These are phyloP conservation scores for Dimargaris verticillata DNA, from an alignment of 192 early-diverging fungal genomes.

Conservation along the genomic window DNA sequence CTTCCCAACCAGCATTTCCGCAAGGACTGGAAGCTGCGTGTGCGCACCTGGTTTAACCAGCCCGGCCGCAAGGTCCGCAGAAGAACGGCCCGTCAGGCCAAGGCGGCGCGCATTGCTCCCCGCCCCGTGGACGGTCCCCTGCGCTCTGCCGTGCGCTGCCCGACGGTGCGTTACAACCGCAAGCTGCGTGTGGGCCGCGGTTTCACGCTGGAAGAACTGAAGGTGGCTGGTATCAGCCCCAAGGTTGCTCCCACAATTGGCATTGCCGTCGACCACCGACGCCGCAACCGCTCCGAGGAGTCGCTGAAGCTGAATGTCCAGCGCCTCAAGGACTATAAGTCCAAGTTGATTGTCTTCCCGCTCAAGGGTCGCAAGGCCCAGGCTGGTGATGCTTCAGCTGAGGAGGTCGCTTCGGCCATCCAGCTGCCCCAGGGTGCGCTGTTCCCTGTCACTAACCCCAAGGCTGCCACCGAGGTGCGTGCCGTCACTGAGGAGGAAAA, in stretches of 20 bases:
- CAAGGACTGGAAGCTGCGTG: slow-evolving; percentile 93
- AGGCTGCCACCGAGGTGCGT: slow-evolving; percentile 27
- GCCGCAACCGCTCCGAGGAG: slow-evolving; percentile 89
- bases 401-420: slow-evolving; percentile 4
- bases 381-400: slow-evolving; percentile 14
- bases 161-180: slow-evolving; percentile 94
- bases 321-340: slow-evolving; percentile 86
- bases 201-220: slow-evolving; percentile 96
- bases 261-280: slow-evolving; percentile 91
- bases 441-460: slow-evolving; percentile 21
- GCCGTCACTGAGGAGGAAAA: slow-evolving; percentile 37
- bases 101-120: slow-evolving; percentile 91
- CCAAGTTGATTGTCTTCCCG: slow-evolving; percentile 94
- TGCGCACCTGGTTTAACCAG: slow-evolving; percentile 98
- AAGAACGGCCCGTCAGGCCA: slow-evolving; percentile 71
- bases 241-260: slow-evolving; percentile 90
- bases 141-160: slow-evolving; percentile 90
- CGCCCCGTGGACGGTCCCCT: slow-evolving; percentile 90
- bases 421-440: slow-evolving; percentile 3
- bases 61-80: slow-evolving; percentile 87
- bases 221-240: slow-evolving; percentile 83
- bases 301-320: slow-evolving; percentile 82
- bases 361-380: slow-evolving; percentile 77
- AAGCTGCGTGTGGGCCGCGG: slow-evolving; percentile 93
- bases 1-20: slow-evolving; percentile 92